Evolutionary conservation across 2,329 filamentous ascomycete genomes (phyloP), one percentile per base, ranked within the genome.

Genomic region (Colletotrichum filicis): DNA sequence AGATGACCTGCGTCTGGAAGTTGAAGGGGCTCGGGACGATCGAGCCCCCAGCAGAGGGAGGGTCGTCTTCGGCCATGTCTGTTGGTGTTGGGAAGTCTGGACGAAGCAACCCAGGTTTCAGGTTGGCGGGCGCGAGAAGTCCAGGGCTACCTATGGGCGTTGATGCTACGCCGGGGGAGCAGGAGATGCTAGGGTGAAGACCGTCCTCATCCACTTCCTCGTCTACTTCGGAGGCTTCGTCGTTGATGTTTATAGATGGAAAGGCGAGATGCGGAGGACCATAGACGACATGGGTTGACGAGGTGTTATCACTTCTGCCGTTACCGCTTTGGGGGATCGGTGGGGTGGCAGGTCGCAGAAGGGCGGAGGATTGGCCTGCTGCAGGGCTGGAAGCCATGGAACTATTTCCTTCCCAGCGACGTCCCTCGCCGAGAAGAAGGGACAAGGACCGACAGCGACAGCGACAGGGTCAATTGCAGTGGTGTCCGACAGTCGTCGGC

Each of bases 1-100:
- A 92, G 80, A 95, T 92, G 58, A 92, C 88, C 80, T 94, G 92
- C 1, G 96, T 94, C 84, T 97, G 91, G 83, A 98, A 98, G 84
- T 98, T 98, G 90, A 99, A 98, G 0, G 96, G 96, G 76, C 92
- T 94, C 69, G 84, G 85, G 19, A 81, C 81, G 19, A 80, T 73
- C 32, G 82, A 76, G 26, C 75, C 77, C 26, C 75, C 74, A 28
- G 75, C 76, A 32, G 76, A 65, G 28, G 75, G 53, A 52, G 64
- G 60, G 63, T 65, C 78, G 69, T 82, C 80, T 53, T 80, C 77
- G 63, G 83, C 80, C 80, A 86, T 83, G 71, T 80, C 78, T 66
- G 80, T 78, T 62, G 49, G 35, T 55, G 49, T 26, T 64, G 30
- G 32, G 42, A 35, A n/a, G 66, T 69, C 70, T 46, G 76, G 58